A percentile compares a stretch with the other conserved stretches of the same genome.
phyloP scores from a whole-genome alignment of 2,329 filamentous ascomycete species.

The Neonectria neomacrospora region DNA sequence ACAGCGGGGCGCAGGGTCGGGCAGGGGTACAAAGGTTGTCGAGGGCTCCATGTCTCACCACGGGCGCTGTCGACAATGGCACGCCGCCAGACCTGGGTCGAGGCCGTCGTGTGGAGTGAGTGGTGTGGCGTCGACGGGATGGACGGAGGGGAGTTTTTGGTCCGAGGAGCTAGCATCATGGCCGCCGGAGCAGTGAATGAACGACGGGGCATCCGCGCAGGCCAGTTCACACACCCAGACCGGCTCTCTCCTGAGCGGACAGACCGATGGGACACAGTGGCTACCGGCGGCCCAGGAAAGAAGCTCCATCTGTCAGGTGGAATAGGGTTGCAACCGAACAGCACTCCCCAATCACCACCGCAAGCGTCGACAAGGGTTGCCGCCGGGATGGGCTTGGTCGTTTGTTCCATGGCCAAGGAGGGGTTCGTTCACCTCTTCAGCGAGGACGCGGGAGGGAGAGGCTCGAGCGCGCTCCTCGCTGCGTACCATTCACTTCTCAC shows the following conservation, averaged over 20 bases:
- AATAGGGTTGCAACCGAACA: conserved; percentile 10
- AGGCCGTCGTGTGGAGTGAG: conserved; percentile 7
- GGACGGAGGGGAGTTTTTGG: neutral
- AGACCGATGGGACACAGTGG: neutral
- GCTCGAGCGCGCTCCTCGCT: neutral
- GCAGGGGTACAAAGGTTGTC: neutral
- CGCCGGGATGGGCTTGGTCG: neutral
- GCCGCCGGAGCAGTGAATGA: neutral
- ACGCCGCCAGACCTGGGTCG: conserved; percentile 8
- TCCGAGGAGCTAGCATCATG: no score
- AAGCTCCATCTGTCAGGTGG: conserved; percentile 2
- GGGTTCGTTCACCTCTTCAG: neutral
- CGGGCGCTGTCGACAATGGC: conserved; percentile 2
- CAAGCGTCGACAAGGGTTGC: neutral
- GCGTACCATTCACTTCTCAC: neutral
- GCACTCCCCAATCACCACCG: neutral
- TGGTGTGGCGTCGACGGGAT: conserved; percentile 3
- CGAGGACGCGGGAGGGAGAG: no score
- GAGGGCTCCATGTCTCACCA: conserved; percentile 10
- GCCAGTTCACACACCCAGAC: no score
- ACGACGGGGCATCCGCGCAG: no score
- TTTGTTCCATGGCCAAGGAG: neutral
- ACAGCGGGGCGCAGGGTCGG: conserved; percentile 14
- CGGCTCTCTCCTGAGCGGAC: neutral
- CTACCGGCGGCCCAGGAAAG: neutral